These are phyloP conservation scores for Kazachstania martiniae DNA, from an alignment of 805 yeast genomes.

Conservation along the genomic window DNA sequence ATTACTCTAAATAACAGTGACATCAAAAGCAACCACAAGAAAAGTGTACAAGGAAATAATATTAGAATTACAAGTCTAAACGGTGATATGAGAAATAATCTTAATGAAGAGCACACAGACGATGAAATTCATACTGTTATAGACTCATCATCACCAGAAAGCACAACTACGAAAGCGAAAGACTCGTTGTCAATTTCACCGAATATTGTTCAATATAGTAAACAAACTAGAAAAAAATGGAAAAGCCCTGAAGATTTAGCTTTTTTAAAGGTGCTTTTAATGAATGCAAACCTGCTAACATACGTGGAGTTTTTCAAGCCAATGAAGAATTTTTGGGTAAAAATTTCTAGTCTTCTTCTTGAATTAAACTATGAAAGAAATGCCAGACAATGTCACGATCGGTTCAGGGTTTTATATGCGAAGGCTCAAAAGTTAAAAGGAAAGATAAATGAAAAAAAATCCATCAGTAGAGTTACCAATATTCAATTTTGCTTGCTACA, in stretches of 20 bases:
- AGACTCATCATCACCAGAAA: too few relatives aligned
- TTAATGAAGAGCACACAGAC: too few relatives aligned
- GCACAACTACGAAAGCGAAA: too few relatives aligned
- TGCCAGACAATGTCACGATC: conserved; percentile 24
- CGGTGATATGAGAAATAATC: too few relatives aligned
- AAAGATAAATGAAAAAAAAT: neutral
- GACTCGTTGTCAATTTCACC: too few relatives aligned
- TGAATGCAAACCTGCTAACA: conserved; percentile 13
- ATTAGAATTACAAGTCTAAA: too few relatives aligned
- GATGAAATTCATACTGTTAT: too few relatives aligned
- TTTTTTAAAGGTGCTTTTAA: conserved; percentile 11
- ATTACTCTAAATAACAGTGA: too few relatives aligned
- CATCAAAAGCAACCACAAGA: too few relatives aligned
- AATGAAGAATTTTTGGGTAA: conserved; percentile 22
- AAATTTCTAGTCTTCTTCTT: conserved; percentile 14
- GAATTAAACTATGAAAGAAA: conserved; percentile 14
- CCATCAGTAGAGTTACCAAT: neutral
- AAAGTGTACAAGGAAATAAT: too few relatives aligned
- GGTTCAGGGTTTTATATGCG: conserved; percentile 19
- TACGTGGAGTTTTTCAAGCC: conserved; percentile 21
- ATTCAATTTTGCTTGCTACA: conserved; percentile 8
- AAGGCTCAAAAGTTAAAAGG: conserved; percentile 9
- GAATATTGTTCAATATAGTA: neutral
- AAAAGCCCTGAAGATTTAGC: conserved; percentile 15
- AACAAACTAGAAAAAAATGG: conserved; percentile 18